phyloP scores from a whole-genome alignment of 2,329 filamentous ascomycete species.

The Monosporascus ibericus region DNA sequence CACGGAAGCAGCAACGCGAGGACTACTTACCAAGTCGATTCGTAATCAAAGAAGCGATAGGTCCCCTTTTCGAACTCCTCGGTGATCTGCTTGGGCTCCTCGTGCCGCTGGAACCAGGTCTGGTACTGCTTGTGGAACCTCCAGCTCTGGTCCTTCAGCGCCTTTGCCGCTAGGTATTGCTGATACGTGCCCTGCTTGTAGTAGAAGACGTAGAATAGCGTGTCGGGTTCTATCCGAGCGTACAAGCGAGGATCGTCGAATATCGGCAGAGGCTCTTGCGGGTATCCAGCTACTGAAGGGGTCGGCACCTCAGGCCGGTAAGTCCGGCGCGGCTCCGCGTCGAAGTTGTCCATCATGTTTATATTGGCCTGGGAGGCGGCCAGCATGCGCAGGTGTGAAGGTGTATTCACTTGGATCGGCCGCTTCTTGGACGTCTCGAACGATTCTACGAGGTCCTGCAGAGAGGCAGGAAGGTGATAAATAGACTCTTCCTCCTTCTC shows the following conservation, averaged over 20 bases:
- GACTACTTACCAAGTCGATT: slow-evolving; percentile 83
- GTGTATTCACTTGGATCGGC: slow-evolving; percentile 53
- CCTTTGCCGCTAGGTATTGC: slow-evolving; percentile 90
- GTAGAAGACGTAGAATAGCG: slow-evolving; percentile 98
- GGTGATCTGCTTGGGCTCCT: slow-evolving; percentile 97
- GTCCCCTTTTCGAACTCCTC: slow-evolving; percentile 99
- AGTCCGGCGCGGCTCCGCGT: slow-evolving; percentile 75
- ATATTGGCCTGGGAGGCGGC: slow-evolving; percentile 61
- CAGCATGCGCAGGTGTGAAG: slow-evolving; percentile 68
- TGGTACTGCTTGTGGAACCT: slow-evolving; percentile 99
- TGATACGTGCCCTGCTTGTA: slow-evolving; percentile 96
- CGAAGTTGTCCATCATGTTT: slow-evolving; percentile 63
- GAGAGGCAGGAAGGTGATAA: slow-evolving; percentile 82
- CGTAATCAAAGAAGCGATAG: slow-evolving; percentile 98
- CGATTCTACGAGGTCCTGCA: slow-evolving; percentile 86
- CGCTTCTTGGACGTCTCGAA: slow-evolving; percentile 79
- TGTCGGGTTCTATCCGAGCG: slow-evolving; percentile 85
- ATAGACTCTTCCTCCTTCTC: slow-evolving; percentile 60
- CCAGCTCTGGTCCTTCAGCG: slow-evolving; percentile 98
- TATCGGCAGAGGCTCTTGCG: slow-evolving; percentile 83
- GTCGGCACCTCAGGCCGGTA: slow-evolving; percentile 81
- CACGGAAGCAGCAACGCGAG: slow-evolving; percentile 1
- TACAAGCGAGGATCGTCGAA: slow-evolving; percentile 90
- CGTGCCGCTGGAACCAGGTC: slow-evolving; percentile 98
- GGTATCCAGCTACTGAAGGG: slow-evolving; percentile 73